Evolutionary conservation across 306 rosid genomes (phyloP), one percentile per base, ranked within the genome.

Genomic region (Rubus idaeus): DNA sequence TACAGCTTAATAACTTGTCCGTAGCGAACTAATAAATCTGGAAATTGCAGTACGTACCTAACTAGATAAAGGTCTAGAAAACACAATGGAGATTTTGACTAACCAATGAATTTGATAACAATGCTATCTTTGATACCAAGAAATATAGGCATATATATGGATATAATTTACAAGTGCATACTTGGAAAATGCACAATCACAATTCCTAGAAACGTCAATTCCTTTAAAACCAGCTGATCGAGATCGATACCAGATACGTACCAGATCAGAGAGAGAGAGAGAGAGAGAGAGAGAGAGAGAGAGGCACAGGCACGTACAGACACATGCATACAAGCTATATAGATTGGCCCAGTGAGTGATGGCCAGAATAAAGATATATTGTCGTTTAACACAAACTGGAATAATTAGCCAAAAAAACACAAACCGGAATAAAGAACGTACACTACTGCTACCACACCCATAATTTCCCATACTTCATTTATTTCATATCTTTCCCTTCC

Each of bases 91-190:
- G 71, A 66, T 40, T 63, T 37, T 35, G 11, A 66, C 51, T 60
- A 61, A 45, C 18, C 61, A 47, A 58, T 7, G 42, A 42, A 17
- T 57, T 56, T 47, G 35, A 46, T 56, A 26, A 53, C 11, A 78
- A 69, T 49, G 45, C 14, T 60, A 23, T 0, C 26, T 23, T 63
- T 39, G 58, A 20, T 78, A 37, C 49, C 58, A 16, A 4, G 7
- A 20, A 2, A 39, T 49, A 35, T 46, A 63, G 45, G 80, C 16
- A 44, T n/a, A 23, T 23, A 23, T 23, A 45, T 79, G 41, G 60
- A 64, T 44, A 23, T 67, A 78, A 65, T 86, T 62, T 84, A 83
- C 73, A 78, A 23, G 57, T 61, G 56, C 76, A 44, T 52, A 3
- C 58, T 52, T 5, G 21, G 58, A 52, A 52, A 52, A 17, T 52